phyloP scores from a whole-genome alignment of 1,284 basidiomycete species.

The Apiotrichum sp. region DNA sequence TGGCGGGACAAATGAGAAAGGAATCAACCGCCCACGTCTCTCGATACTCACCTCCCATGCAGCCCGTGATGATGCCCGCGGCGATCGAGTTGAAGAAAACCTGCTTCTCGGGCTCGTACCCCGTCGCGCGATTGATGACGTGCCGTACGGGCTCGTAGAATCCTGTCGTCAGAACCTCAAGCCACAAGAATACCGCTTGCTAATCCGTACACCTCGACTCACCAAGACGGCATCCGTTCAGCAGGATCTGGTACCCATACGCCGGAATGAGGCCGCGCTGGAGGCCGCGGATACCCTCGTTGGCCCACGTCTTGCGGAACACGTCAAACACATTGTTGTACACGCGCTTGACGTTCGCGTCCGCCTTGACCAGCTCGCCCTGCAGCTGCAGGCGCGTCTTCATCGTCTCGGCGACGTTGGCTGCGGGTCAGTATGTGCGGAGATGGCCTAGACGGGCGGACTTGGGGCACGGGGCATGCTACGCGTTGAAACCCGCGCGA shows the following conservation, averaged over 20 bases:
- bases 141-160: conserved; percentile 92
- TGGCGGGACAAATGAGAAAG: background rate
- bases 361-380: conserved; percentile 76
- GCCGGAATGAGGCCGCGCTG: conserved; percentile 87
- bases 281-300: conserved; percentile 84
- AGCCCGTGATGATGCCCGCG: conserved; percentile 82
- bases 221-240: conserved; percentile 94
- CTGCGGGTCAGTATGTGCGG: conserved; percentile 27
- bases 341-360: conserved; percentile 58
- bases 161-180: conserved; percentile 50
- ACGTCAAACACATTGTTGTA: conserved; percentile 88
- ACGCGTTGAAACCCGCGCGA: no score
- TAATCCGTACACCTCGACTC: conserved; percentile 21
- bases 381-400: conserved; percentile 93
- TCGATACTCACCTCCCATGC: conserved; percentile 66
- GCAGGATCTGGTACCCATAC: conserved; percentile 89
- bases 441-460: no score
- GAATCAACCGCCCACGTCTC: background rate
- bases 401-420: conserved; percentile 66
- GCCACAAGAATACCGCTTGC: no score
- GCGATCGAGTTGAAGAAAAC: conserved; percentile 66
- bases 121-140: conserved; percentile 62
- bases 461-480: no score
- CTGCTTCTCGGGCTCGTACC: conserved; percentile 60
- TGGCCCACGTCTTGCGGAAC: conserved; percentile 77